These are phyloP conservation scores for Xerophyta viscosa DNA, from an alignment of 106 monocot species.

Conservation along the genomic window DNA sequence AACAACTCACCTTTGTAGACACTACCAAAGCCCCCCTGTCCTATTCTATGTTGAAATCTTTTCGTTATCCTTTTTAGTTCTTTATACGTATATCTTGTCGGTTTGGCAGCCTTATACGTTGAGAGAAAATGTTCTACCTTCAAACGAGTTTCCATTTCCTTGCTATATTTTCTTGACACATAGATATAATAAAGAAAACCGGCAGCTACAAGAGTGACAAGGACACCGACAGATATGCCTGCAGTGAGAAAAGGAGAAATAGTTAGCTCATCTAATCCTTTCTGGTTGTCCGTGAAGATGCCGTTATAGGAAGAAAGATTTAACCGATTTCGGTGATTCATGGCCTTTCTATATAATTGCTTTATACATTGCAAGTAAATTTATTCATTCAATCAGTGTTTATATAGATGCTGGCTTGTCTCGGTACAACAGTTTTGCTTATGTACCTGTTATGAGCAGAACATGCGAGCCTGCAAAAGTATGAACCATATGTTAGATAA, in stretches of 20 bases:
- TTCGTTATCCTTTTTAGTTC: conserved; percentile 8
- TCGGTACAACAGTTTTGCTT: neutral
- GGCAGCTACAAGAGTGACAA: neutral
- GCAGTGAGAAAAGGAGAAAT: neutral
- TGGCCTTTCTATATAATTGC: too few relatives aligned
- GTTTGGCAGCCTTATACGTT: conserved; percentile 1
- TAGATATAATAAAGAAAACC: neutral
- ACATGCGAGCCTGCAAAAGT: neutral
- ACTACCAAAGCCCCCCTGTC: conserved; percentile 14
- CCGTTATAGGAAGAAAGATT: too few relatives aligned
- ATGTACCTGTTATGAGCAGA: neutral
- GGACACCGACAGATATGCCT: conserved; percentile 1
- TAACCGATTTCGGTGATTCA: too few relatives aligned
- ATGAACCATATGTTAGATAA: neutral
- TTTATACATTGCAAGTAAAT: too few relatives aligned
- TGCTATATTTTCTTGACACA: neutral
- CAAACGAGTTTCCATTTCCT: neutral
- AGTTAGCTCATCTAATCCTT: neutral
- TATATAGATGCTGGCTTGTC: too few relatives aligned
- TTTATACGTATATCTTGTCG: conserved; percentile 6
- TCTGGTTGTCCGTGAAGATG: too few relatives aligned
- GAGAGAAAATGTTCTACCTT: conserved; percentile 3
- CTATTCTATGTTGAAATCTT: conserved; percentile 5
- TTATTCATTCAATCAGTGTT: neutral
- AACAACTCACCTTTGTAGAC: conserved; percentile 14